These are phyloP conservation scores for Zizania palustris DNA, from an alignment of 202 grass and related monocot genomes.

Conservation along the genomic window DNA sequence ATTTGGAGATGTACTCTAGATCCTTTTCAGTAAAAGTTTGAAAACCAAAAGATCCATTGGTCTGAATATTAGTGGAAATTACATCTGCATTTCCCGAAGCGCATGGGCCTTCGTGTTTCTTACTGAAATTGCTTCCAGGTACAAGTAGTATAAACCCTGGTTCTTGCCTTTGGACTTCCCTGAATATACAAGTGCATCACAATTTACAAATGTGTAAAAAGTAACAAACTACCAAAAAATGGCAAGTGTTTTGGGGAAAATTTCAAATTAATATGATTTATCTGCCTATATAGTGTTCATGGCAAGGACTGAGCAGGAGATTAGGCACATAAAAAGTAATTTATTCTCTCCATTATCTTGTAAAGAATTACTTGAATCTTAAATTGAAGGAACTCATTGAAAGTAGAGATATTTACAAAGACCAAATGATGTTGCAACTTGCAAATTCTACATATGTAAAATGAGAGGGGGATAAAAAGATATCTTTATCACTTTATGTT, in stretches of 20 bases:
- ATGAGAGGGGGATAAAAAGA: neutral
- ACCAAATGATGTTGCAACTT: neutral
- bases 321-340: constrained; percentile 15
- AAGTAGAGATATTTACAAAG: constrained; percentile 6
- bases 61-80: constrained; percentile 40
- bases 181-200: constrained; percentile 51
- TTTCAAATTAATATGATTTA: neutral
- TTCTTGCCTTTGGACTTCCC: constrained; percentile 73
- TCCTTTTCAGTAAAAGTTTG: constrained; percentile 56
- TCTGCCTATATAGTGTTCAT: constrained; percentile 8
- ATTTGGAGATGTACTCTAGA: constrained; percentile 60
- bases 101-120: constrained; percentile 61
- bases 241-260: constrained; percentile 1
- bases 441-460: constrained; percentile 1
- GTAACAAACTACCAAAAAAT: constrained; percentile 29
- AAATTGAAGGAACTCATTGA: constrained; percentile 25
- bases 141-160: constrained; percentile 85
- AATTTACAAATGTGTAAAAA: constrained; percentile 18
- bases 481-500: neutral
- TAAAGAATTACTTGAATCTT: neutral
- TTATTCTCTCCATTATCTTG: constrained; percentile 12
- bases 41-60: constrained; percentile 44
- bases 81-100: constrained; percentile 51
- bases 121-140: constrained; percentile 83
- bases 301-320: neutral